Percentiles rank a stretch among this genome's conserved stretches.
Evolutionary conservation across 2,329 filamentous ascomycete genomes (phyloP).

Genomic region (Xylaria sp.): DNA sequence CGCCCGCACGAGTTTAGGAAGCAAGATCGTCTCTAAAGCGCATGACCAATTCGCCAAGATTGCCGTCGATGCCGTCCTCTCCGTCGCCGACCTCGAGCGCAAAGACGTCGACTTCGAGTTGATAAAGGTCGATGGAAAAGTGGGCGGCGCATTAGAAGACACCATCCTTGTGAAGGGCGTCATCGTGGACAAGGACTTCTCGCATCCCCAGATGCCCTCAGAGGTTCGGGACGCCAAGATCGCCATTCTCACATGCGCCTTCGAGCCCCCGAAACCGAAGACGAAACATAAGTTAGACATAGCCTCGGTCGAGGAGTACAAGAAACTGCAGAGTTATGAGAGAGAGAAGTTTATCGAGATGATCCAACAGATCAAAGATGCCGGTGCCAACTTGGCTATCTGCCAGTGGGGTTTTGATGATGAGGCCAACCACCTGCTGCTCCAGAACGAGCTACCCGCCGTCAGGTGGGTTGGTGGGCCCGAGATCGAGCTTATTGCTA

Average conservation of each 20-base stretch:
- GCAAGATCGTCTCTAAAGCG: constrained; percentile 98
- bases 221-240: constrained; percentile 96
- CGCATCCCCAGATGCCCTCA: constrained; percentile 97
- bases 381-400: constrained; percentile 95
- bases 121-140: constrained; percentile 99
- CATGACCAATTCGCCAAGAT: constrained; percentile 99
- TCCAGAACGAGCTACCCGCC: constrained; percentile 95
- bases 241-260: constrained; percentile 96
- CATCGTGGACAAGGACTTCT: constrained; percentile 99
- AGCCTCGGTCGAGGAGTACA: constrained; percentile 96
- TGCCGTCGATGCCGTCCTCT: constrained; percentile 95
- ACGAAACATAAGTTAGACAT: constrained; percentile 99
- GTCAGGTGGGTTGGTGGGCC: constrained; percentile 98
- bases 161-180: constrained; percentile 96
- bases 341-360: constrained; percentile 97
- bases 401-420: constrained; percentile 99
- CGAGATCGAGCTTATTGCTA: constrained; percentile 98
- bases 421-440: constrained; percentile 95
- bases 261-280: constrained; percentile 99
- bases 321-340: constrained; percentile 96
- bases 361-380: constrained; percentile 98
- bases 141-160: constrained; percentile 93
- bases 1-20: constrained; percentile 93
- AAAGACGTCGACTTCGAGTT: constrained; percentile 99
- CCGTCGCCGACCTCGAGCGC: constrained; percentile 93